Evolutionary conservation across 2,329 filamentous ascomycete species (phyloP), one percentile per base, ranked within the genome.

Genomic region (Peltaster fructicola): DNA sequence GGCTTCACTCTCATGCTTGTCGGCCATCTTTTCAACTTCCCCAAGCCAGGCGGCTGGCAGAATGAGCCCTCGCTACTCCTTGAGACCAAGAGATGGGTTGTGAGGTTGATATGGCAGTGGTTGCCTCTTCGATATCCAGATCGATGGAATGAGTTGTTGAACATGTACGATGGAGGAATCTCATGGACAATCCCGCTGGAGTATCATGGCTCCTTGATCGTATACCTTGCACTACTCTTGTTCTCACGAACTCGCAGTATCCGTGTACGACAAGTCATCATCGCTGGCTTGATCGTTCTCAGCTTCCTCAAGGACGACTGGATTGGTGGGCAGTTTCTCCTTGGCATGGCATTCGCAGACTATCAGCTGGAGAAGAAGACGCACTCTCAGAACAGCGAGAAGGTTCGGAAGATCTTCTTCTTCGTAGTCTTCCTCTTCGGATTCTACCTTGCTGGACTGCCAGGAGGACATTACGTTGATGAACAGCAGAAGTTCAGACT

Each of bases 221-320:
- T 33, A 3, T 33, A 26, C 13, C 9, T 25, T 14, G 26, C 24
- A 5, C 8, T 33, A 7, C 11, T 33, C 4, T 65, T 71, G 0
- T 54, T 77, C 7, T 63, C 68, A 1, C 39, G 50, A 68, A 36
- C 22, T 55, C 1, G 59, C 42, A 1, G 51, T 79, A 7, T 58
- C 68, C 11, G 53, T 57, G 33, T 79, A 78, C 48, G 75, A 74
- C 40, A 53, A 78, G 41, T 76, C 13, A 3, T 73, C 43, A 60
- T 77, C 25, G 61, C 60, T 3, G 73, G 78, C 41, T 21, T 30
- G 27, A 23, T 30, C 4, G 6, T 18, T 8, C 17, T 26, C 13
- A 25, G 22, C 19, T 30, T 30, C 25, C 13, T 22, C 15, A 25
- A 30, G 18, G 30, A 33, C 17, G 30, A 33, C 22, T 33, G 30